Percentiles rank a stretch among this genome's conserved stretches.
Conservation (phyloP, 2,329 filamentous ascomycete species). For the Neofusicoccum sp. region DNA sequence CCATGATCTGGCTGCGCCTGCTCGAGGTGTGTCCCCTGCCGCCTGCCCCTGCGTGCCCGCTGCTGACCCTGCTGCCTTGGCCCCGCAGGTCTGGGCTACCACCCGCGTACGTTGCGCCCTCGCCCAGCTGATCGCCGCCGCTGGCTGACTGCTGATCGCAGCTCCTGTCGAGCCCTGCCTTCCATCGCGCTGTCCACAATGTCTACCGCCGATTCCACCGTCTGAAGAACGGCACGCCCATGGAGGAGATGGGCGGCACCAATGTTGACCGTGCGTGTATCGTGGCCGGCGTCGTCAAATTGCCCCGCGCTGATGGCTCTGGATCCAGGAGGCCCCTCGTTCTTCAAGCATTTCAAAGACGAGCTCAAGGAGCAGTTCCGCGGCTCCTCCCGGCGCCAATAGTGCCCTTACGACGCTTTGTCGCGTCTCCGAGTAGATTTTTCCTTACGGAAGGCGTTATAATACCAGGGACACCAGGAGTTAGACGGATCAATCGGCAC, state of each 20-base stretch:
- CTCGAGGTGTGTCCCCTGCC: conserved; percentile 17
- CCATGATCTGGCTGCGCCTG: conserved; percentile 10
- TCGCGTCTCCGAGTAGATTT: too few species aligned
- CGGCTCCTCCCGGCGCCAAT: neutral
- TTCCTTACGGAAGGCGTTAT: neutral
- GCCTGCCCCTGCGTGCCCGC: conserved; percentile 20
- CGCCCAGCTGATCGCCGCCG: neutral
- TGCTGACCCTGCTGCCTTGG: conserved; percentile 22
- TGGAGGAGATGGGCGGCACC: conserved; percentile 49
- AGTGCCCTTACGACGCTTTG: too few species aligned
- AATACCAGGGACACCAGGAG: neutral
- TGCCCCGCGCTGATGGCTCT: neutral
- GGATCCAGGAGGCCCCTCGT: conserved; percentile 31
- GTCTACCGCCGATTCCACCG: conserved; percentile 49
- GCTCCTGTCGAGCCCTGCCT: conserved; percentile 54
- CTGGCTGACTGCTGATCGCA: conserved; percentile 26
- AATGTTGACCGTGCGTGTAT: conserved; percentile 40
- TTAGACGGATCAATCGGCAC: conserved; percentile 1
- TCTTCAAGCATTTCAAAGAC: conserved; percentile 53
- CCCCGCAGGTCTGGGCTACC: conserved; percentile 40
- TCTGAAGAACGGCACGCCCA: conserved; percentile 48
- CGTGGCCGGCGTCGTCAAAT: conserved; percentile 25
- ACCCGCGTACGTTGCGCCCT: conserved; percentile 29
- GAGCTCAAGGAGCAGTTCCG: conserved; percentile 51
- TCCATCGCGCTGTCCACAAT: conserved; percentile 54